Evolutionary conservation across 768 basidiomycete species (phyloP).

Genomic region (Hypholoma fasciculare): DNA sequence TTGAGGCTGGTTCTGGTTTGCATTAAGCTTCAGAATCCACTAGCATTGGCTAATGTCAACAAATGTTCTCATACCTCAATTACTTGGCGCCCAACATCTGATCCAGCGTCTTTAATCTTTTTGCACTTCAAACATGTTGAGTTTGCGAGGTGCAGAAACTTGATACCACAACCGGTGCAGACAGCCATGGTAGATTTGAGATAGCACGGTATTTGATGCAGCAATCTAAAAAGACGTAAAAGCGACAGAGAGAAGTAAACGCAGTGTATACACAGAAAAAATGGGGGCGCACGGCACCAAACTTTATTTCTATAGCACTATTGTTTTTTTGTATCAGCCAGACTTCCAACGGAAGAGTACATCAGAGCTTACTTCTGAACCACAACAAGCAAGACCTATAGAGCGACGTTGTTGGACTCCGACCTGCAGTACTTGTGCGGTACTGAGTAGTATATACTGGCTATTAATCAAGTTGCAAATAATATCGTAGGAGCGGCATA

Average conservation of each 20-base stretch:
- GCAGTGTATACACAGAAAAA: too few species aligned
- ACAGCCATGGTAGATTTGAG: background rate
- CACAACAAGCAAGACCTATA: too few species aligned
- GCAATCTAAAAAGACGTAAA: background rate
- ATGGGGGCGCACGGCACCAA: background rate
- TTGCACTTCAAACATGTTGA: background rate
- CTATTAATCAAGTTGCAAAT: too few species aligned
- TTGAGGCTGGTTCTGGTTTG: background rate
- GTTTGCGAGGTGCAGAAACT: background rate
- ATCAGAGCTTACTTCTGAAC: too few species aligned
- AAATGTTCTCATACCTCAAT: background rate
- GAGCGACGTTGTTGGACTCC: too few species aligned
- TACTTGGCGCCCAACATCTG: background rate
- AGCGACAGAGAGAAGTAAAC: background rate
- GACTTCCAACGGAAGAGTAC: background rate
- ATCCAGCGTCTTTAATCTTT: background rate
- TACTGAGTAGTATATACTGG: too few species aligned
- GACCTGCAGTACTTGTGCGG: too few species aligned
- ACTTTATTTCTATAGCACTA: background rate
- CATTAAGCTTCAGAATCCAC: background rate
- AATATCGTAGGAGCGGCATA: too few species aligned
- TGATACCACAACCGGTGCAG: background rate
- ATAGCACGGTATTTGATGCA: too few species aligned
- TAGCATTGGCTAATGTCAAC: background rate
- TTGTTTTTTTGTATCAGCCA: background rate